Evolutionary conservation across 768 basidiomycete species (phyloP), one percentile per base, ranked within the genome.

Genomic region (Coprinopsis marcescibilis): DNA sequence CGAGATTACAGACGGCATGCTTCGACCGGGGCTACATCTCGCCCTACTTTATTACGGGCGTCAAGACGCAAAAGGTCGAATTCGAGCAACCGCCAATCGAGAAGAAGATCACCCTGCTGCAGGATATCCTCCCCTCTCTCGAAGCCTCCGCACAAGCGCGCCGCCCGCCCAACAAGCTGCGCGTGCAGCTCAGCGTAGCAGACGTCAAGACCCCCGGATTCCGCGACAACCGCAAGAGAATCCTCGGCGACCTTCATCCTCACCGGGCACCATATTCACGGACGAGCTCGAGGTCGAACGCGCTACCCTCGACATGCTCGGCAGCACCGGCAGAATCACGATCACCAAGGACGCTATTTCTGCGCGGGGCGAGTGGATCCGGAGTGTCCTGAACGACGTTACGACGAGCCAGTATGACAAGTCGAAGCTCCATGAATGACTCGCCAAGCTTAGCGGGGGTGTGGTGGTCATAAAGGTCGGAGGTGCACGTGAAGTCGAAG

Each of bases 1-100:
- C 62, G 95, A 99, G 65, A 93, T 99, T 60, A 97, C 95, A 21
- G 95, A 99, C 71, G 95, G 95, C 67, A 99, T 99, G 95, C 84
- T 92, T 60, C 71, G 95, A 99, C 80, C 88, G 95, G 45, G 95
- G 95, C 17, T 99, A 81, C 78, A 95, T 97, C 69, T 92, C 89
- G 1, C 91, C 94, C 0, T 97, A 97, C 80, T 96, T 98, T 66
- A 83, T 99, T 68, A 98, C 95, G 54, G 92, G 98, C 71, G 88
- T 94, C 75, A 97, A 98, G 80, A 61, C 78, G 35, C 95, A 97
- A 65, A 91, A 88, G 65, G 87, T 86, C 72, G 94, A 98, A 65
- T 88, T 96, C 53, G 95, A 99, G 73, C 97, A 97, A 70, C 95
- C 97, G 36, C 78, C 98, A 44, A 87, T 83, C 48, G 95, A 99